Evolutionary conservation across 2,329 filamentous ascomycete species (phyloP).

Genomic region (Cladosporium sp.): DNA sequence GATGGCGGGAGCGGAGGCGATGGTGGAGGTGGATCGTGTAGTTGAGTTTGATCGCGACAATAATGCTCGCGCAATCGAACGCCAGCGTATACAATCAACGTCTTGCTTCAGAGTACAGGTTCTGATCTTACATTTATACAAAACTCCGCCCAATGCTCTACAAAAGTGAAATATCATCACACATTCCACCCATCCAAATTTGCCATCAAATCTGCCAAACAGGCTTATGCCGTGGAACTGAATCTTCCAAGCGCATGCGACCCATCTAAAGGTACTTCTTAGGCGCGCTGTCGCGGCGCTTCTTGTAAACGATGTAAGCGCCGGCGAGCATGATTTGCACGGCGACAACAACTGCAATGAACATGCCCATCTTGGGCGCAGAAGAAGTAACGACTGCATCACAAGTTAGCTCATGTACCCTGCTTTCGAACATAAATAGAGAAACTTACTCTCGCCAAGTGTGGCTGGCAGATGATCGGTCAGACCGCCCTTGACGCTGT

Average conservation of each 20-base stretch:
- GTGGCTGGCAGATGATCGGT: conserved; percentile 48
- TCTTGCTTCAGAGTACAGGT: not conserved
- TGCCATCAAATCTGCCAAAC: not conserved
- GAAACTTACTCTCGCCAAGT: conserved; percentile 46
- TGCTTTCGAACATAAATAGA: not conserved
- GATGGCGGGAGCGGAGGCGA: not conserved
- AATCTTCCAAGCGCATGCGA: not conserved
- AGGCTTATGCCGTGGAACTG: not conserved
- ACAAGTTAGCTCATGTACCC: conserved; percentile 6
- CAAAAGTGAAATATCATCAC: not conserved
- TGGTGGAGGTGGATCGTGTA: not conserved
- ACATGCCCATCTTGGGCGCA: conserved; percentile 55
- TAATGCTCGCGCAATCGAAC: no score
- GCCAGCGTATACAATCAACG: not conserved
- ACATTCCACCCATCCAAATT: not conserved
- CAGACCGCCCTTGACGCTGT: conserved; percentile 51
- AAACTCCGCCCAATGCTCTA: not conserved
- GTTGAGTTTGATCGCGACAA: no score
- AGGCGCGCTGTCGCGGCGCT: conserved; percentile 67
- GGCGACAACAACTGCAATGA: conserved; percentile 68
- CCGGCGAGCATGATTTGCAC: conserved; percentile 68
- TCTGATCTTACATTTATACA: not conserved
- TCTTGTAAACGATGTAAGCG: conserved; percentile 75
- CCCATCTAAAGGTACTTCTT: conserved; percentile 76
- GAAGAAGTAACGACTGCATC: conserved; percentile 48